Base-by-base conservation (phyloP, 768 basidiomycete genomes). In the Xerocomellus chrysenteron region DNA sequence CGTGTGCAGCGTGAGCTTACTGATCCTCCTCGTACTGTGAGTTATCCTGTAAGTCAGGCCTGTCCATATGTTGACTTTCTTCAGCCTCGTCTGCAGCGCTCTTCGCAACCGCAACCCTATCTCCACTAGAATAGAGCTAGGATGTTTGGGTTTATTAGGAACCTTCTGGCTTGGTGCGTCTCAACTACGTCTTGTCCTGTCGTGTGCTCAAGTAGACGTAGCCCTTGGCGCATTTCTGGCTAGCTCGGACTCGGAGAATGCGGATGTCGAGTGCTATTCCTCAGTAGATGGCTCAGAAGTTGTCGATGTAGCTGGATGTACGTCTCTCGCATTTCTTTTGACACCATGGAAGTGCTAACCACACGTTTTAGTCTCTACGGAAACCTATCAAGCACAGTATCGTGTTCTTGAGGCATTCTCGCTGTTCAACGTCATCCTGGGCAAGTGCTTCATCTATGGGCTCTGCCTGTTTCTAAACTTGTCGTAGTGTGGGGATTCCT, bases 371-470 rank as follows among this genome's bases (percentile, higher is more conserved):
- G 91, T 92, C 74, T 85, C 88, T 54, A 92, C 90, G 24, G 87
- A 90, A 64, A 88, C 88, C 57, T 93, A 87, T 69, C 91, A 91
- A 61, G 90, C 90, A n/a, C 91, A 92, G 77, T 92, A 92, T 69
- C 84, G 86, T 30, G 90, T 92, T 19, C 76, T 93, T 56, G 88
- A 85, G 70, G 82, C 86, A 17, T 92, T 92, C 72, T 83, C 91
- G 7, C 73, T 92, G 53, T 83, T 93, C 70, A 92, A 92, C 64
- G 83, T 87, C 48, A 77, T 80, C 42, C 78, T 93, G 5, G 74
- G 90, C 87, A 71, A 56, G 86, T 76, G 7, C 24, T 21, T 33
- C 35, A 12, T 21, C 10, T 28, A 12, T 26, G 10, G 5, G 17
- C 30, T 46, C 47, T 47, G 35, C 47, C 13, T 24, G 26, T 33